Percentiles rank a stretch among this genome's conserved stretches.
These are phyloP conservation scores for Oligophagozyma castellii DNA, from an alignment of 1,139 yeast genomes.

Conservation along the genomic window DNA sequence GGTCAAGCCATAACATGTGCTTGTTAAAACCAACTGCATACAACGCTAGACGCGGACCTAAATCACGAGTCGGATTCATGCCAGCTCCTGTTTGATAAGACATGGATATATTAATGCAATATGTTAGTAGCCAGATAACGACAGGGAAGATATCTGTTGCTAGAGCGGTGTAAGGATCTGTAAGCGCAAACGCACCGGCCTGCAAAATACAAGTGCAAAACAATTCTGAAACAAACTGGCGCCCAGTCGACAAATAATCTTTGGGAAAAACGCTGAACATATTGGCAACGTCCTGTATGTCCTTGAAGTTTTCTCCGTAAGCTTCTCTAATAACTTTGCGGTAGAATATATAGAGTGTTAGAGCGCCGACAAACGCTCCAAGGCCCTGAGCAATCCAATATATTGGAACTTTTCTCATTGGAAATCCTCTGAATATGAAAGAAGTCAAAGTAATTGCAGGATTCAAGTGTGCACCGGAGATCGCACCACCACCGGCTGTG, in stretches of 20 bases:
- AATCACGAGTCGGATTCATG: conserved; percentile 38
- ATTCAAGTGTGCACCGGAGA: conserved; percentile 34
- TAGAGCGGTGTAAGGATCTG: conserved; percentile 35
- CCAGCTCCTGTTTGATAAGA: conserved; percentile 41
- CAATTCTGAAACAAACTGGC: conserved; percentile 34
- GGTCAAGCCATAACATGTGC: conserved; percentile 26
- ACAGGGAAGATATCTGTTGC: conserved; percentile 33
- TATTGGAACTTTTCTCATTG: conserved; percentile 29
- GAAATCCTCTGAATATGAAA: conserved; percentile 31
- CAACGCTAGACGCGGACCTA: conserved; percentile 37
- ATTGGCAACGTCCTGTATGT: conserved; percentile 20
- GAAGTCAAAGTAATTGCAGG: conserved; percentile 31
- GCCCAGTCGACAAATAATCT: conserved; percentile 29
- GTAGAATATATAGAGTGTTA: conserved; percentile 28
- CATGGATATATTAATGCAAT: conserved; percentile 31
- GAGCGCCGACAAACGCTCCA: conserved; percentile 31
- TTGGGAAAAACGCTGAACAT: conserved; percentile 35
- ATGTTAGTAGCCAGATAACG: conserved; percentile 31
- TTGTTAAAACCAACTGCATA: conserved; percentile 33
- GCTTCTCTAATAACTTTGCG: conserved; percentile 16
- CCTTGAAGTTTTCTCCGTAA: conserved; percentile 17
- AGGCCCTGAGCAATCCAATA: conserved; percentile 29
- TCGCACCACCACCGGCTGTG: conserved; percentile 30
- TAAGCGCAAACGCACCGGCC: conserved; percentile 32
- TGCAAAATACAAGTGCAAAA: conserved; percentile 32